Conservation (phyloP, 202 grass and related monocot species). For the Miscanthus sacchariflorus region DNA sequence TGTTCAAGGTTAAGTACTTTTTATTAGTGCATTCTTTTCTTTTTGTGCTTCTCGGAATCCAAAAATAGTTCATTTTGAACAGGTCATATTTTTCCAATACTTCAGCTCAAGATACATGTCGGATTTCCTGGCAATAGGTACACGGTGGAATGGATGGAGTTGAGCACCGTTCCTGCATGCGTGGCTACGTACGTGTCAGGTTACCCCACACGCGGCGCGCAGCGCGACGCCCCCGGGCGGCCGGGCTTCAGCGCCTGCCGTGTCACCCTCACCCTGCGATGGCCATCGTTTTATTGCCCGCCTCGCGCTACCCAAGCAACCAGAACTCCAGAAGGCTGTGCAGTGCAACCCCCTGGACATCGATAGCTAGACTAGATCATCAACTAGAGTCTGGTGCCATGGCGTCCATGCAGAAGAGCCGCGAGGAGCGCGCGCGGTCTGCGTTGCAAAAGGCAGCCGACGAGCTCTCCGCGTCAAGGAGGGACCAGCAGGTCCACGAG, state of each 20-base stretch:
- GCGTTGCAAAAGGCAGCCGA: slow-evolving; percentile 55
- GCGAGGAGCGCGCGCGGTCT: slow-evolving; percentile 55
- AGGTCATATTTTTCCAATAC: no score
- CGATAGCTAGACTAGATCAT: no score
- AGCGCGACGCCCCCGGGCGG: background rate
- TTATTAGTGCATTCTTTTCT: no score
- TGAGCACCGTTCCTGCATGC: background rate
- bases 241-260: background rate
- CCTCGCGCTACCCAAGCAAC: background rate
- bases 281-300: background rate
- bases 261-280: background rate
- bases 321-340: no score
- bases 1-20: no score
- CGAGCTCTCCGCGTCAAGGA: slow-evolving; percentile 49
- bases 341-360: background rate
- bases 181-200: slow-evolving; percentile 9
- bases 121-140: no score
- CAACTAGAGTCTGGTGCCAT: slow-evolving; percentile 17
- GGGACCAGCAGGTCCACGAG: slow-evolving; percentile 16
- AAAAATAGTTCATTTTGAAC: background rate
- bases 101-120: no score
- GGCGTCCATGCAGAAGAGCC: slow-evolving; percentile 54
- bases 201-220: slow-evolving; percentile 38
- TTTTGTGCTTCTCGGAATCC: no score
- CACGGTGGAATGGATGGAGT: background rate